Evolutionary conservation across 495 filamentous ascomycete species (phyloP).

Genomic region (Hyaloscypha variabilis): DNA sequence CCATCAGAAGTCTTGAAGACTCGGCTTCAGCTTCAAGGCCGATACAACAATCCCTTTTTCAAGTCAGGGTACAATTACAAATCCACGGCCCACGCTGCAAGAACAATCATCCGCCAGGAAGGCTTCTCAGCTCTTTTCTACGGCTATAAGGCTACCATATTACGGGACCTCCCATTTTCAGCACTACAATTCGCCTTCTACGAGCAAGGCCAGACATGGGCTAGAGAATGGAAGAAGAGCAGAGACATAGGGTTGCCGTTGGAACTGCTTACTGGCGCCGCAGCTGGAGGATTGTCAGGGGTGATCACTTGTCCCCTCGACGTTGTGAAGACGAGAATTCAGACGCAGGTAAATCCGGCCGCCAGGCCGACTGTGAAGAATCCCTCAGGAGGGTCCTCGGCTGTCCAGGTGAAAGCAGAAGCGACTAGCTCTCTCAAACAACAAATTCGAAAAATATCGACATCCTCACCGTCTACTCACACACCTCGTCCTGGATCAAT

Average conservation of each 20-base stretch:
- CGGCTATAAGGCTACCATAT: constrained; percentile 92
- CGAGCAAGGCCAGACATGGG: constrained; percentile 85
- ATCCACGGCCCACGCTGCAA: constrained; percentile 73
- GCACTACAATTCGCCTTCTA: constrained; percentile 98
- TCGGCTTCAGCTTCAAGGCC: constrained; percentile 89
- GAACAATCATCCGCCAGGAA: constrained; percentile 81
- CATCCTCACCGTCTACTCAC: constrained; percentile 79
- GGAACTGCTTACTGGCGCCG: constrained; percentile 87
- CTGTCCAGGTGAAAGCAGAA: constrained; percentile 26
- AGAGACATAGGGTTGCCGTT: constrained; percentile 81
- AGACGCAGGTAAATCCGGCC: constrained; percentile 77
- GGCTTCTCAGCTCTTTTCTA: constrained; percentile 86
- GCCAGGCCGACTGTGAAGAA: constrained; percentile 7
- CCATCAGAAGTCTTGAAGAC: constrained; percentile 97
- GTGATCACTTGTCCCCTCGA: constrained; percentile 94
- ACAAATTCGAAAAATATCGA: constrained; percentile 74
- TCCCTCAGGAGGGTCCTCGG: constrained; percentile 18
- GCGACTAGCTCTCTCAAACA: constrained; percentile 35
- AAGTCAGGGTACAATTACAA: constrained; percentile 93
- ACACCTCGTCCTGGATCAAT: constrained; percentile 72
- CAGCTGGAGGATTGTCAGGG: constrained; percentile 92
- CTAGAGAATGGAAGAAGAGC: constrained; percentile 67
- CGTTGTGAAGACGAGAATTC: constrained; percentile 96
- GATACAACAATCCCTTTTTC: constrained; percentile 93
- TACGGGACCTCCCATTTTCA: constrained; percentile 92